These are phyloP conservation scores for Pythium periplocum DNA, from an alignment of 352 stramenopile species.

Conservation along the genomic window DNA sequence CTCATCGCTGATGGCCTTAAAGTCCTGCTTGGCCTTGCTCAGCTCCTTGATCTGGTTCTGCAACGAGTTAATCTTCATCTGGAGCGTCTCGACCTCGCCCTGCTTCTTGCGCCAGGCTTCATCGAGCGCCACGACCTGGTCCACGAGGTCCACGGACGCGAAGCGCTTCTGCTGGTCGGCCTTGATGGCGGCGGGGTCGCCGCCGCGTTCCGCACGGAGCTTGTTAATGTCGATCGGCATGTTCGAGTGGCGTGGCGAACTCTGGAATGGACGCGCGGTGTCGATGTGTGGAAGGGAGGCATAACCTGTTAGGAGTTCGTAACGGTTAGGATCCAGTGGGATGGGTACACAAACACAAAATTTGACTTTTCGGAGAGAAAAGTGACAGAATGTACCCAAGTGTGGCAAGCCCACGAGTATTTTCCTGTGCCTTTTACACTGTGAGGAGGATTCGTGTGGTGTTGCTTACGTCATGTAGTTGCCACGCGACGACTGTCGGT, in stretches of 20 bases:
- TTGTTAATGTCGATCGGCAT: conserved; percentile 99
- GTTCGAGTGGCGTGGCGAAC: conserved; percentile 7
- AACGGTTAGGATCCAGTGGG: too few relatives aligned
- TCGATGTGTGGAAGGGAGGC: too few relatives aligned
- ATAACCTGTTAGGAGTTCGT: too few relatives aligned
- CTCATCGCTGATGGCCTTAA: conserved; percentile 74
- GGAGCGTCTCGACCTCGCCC: conserved; percentile 77
- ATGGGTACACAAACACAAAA: too few relatives aligned
- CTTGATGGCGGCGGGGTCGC: conserved; percentile 93
- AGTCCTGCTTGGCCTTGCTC: conserved; percentile 86
- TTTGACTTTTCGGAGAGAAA: too few relatives aligned
- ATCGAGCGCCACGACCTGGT: conserved; percentile 93
- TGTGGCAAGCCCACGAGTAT: too few relatives aligned
- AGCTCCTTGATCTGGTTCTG: conserved; percentile 86
- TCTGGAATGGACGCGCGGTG: background rate
- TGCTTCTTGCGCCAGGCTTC: conserved; percentile 87
- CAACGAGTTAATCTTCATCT: conserved; percentile 84
- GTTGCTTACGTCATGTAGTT: conserved; percentile 17
- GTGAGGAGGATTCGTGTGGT: too few relatives aligned
- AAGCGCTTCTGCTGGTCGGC: conserved; percentile 94
- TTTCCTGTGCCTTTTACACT: too few relatives aligned
- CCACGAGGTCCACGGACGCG: conserved; percentile 91
- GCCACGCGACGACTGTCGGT: conserved; percentile 50
- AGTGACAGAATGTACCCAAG: too few relatives aligned
- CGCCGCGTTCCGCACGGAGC: conserved; percentile 93